Conservation (phyloP, 495 filamentous ascomycete species). For the Hypoxylon trugodes region DNA sequence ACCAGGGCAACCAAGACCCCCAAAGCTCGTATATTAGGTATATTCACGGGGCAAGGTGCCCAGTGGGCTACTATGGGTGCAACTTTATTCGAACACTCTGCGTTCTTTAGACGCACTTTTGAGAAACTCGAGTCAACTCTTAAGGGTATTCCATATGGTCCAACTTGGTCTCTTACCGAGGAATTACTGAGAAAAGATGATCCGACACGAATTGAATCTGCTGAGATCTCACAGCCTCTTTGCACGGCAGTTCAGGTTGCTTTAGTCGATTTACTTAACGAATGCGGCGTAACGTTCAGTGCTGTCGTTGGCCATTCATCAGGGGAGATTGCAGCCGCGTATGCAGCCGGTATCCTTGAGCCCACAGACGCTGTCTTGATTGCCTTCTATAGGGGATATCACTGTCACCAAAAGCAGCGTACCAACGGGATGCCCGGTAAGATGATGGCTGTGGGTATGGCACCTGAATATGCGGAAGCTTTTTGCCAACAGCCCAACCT, state of each 20-base stretch:
- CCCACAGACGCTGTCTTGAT: not conserved
- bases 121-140: too few species aligned
- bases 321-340: constrained; percentile 62
- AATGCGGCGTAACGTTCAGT: not conserved
- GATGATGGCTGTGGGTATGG: not conserved
- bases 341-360: not conserved
- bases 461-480: not conserved
- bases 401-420: too few species aligned
- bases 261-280: constrained; percentile 57
- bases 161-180: constrained; percentile 6
- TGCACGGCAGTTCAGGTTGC: constrained; percentile 57
- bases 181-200: constrained; percentile 9
- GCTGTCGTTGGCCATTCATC: constrained; percentile 65
- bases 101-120: too few species aligned
- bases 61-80: constrained; percentile 58
- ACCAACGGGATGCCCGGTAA: too few species aligned
- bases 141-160: too few species aligned
- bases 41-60: constrained; percentile 49
- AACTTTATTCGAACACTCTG: too few species aligned
- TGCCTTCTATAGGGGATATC: not conserved
- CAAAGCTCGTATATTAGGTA: not conserved
- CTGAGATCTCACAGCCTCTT: constrained; percentile 50
- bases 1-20: not conserved
- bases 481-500: constrained; percentile 24
- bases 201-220: constrained; percentile 43